These are phyloP conservation scores for Haberlea rhodopensis DNA, from an alignment of 257 asterid species.

Conservation along the genomic window DNA sequence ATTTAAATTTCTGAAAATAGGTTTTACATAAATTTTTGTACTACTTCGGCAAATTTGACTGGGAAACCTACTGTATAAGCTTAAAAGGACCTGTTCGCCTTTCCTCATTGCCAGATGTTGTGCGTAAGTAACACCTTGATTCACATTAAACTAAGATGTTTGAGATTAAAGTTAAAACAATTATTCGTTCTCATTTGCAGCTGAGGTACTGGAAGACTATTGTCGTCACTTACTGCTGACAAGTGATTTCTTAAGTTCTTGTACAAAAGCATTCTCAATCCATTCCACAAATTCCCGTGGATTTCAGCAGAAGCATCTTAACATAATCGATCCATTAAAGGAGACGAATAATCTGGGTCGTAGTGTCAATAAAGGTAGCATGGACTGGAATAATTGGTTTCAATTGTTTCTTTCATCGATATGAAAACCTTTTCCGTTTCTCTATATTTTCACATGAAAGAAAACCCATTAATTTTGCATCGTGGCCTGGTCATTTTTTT, in stretches of 20 bases:
- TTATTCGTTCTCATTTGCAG: slow-evolving; percentile 41
- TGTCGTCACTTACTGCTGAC: slow-evolving; percentile 54
- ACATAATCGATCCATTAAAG: slow-evolving; percentile 79
- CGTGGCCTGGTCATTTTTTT: not conserved
- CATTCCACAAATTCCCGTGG: slow-evolving; percentile 49
- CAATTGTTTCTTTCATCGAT: no score
- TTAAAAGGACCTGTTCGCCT: slow-evolving; percentile 65
- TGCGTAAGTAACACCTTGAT: slow-evolving; percentile 49
- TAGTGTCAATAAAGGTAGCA: slow-evolving; percentile 74
- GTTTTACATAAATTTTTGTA: slow-evolving; percentile 83
- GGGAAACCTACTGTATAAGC: slow-evolving; percentile 77
- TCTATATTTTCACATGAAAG: not conserved
- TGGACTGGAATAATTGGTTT: not conserved
- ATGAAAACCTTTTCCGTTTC: no score
- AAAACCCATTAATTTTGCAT: not conserved
- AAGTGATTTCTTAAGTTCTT: slow-evolving; percentile 56
- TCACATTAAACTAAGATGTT: slow-evolving; percentile 12
- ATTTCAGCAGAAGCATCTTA: slow-evolving; percentile 63
- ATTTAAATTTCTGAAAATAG: slow-evolving; percentile 37
- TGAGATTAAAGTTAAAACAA: slow-evolving; percentile 10
- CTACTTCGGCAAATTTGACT: slow-evolving; percentile 79
- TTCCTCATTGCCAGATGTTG: slow-evolving; percentile 61
- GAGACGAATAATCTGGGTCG: slow-evolving; percentile 83
- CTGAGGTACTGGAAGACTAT: slow-evolving; percentile 56
- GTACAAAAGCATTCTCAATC: slow-evolving; percentile 53